Base-by-base conservation (phyloP, 306 rosid species). In the Trichosanthes truncata region DNA sequence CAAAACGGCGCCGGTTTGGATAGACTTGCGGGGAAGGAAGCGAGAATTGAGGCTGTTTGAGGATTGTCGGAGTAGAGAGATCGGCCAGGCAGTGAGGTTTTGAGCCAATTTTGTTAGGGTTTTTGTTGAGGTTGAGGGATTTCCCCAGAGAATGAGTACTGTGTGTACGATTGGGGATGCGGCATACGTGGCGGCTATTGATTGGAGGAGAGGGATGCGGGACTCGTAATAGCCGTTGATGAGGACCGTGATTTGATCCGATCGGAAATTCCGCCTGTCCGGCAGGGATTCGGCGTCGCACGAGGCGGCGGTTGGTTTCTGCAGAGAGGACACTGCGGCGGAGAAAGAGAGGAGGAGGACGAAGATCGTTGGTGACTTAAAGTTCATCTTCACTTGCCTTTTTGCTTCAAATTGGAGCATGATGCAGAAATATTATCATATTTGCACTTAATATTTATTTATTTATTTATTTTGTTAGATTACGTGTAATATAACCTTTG, bases 81-180 rank as follows among this genome's bases (percentile, higher is more conserved):
- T 86, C 36, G 89, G 41, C 7, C 82, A 86, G 38, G 76, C 14
- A 0, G 88, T 83, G 72, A 92, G 90, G 80, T 92, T 90, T 31
- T 10, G 86, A 10, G 89, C 84, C 73, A 91, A 25, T 41, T 82
- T 80, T 1, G 74, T 81, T 13, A 90, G 80, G 74, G 84, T 66
- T 25, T 85, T 77, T 59, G 74, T 18, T 3, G 86, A 77, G 1
- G 98, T 94, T 17, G 92, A 82, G 9, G 97, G 97, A 83, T 94
- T 90, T 69, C 96, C 97, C 98, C 98, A 94, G 36, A 94, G 92
- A 68, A 94, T 84, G 31, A 92, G 88, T 46, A 94, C 93, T 0
- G 92, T 86, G 53, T 87, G 88, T 9, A 94, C 97, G 13, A 88
- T 21, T 0, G 97, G 85, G 9, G 94, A 83, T 43, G 89, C 82